Evolutionary conservation across 345 rosid species (phyloP), one percentile per base, ranked within the genome.

Genomic region (Adansonia digitata): DNA sequence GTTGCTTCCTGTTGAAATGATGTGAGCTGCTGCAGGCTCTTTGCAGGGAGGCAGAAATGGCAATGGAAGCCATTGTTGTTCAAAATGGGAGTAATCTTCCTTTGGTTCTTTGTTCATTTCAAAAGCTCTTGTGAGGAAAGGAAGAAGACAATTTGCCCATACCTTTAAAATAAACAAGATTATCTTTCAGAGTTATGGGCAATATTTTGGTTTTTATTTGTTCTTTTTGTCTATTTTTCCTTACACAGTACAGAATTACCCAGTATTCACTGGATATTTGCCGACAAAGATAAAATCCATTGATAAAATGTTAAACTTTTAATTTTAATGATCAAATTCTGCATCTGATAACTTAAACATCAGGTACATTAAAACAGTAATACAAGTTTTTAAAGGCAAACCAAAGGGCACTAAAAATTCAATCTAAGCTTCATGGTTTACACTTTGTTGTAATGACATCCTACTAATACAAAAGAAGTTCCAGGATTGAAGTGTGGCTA

Each of bases 41-140:
- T 20, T 75, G 84, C 59, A 81, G 68, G n/a, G 83, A 86, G 11
- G 87, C 87, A 51, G 86, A 85, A 69, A 87, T 85, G 83, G 85
- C 29, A 75, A 81, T 20, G 76, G 83, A 75, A 83, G 88, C 81
- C 88, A 82, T 82, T 63, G 78, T 39, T 29, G 70, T 51, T 69
- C 26, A 65, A 72, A 45, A n/a, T n/a, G 18, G 49, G 37, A 8
- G 4, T 18, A 22, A 15, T 65, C 7, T 66, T 74, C 37, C 24
- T 27, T 34, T 68, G 39, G 22, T 64, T 70, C 17, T 46, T 22
- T 37, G 61, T 64, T 24, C 5, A 49, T 24, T 9, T 57, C 27
- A 15, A 31, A 7, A 56, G 56, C n/a, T 51, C 9, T 49, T 53
- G 29, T 15, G 14, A 7, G 60, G 71, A 64, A 22, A 29, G 49